These are phyloP conservation scores for Zymoseptoria passerinii DNA, from an alignment of 2,329 filamentous ascomycete genomes.

Conservation along the genomic window DNA sequence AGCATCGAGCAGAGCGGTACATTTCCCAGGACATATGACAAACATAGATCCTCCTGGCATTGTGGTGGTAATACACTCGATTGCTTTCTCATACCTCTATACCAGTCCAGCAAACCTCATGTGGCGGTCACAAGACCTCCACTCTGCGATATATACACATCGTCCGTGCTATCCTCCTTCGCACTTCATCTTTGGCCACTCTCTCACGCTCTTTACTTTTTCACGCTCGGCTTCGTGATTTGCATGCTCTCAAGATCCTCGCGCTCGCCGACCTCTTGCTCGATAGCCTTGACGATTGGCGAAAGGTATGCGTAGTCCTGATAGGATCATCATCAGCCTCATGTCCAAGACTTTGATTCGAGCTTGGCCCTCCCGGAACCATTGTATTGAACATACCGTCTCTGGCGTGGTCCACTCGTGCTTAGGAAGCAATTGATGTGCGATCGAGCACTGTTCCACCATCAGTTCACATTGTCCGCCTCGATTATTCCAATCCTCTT, in stretches of 20 bases:
- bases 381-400: constrained; percentile 43
- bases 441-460: constrained; percentile 51
- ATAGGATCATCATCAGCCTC: constrained; percentile 10
- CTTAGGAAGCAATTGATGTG: constrained; percentile 56
- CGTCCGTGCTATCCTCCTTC: not conserved
- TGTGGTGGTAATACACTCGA: constrained; percentile 11
- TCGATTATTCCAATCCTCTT: constrained; percentile 10
- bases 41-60: not conserved
- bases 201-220: constrained; percentile 6
- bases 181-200: not conserved
- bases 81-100: constrained; percentile 11
- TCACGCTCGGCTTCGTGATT: constrained; percentile 40
- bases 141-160: not conserved
- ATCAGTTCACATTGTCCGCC: constrained; percentile 6
- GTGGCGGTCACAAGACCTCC: not conserved
- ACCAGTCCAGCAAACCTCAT: constrained; percentile 5
- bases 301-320: constrained; percentile 61
- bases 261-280: constrained; percentile 58
- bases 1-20: not conserved
- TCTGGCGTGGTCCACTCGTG: constrained; percentile 60
- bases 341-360: too few relatives aligned
- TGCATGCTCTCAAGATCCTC: constrained; percentile 60
- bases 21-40: not conserved
- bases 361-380: not conserved
- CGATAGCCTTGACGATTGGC: constrained; percentile 60